These are phyloP conservation scores for Coprinellus micaceus DNA, from an alignment of 768 basidiomycete genomes.

Conservation along the genomic window DNA sequence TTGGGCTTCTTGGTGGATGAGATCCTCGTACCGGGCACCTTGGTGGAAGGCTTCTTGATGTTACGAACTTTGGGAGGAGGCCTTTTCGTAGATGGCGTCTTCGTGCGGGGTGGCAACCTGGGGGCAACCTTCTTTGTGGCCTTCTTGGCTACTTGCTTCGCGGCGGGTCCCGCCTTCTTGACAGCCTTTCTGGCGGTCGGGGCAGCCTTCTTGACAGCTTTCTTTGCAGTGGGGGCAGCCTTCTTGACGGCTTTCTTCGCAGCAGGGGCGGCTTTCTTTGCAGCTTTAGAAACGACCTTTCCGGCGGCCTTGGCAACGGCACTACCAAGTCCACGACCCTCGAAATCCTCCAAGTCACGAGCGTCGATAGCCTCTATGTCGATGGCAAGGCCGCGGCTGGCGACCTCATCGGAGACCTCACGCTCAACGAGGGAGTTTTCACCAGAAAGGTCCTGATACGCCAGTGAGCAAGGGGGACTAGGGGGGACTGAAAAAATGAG, in stretches of 20 bases:
- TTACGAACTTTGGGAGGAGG: neutral
- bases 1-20: neutral
- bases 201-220: neutral
- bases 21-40: neutral
- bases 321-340: neutral
- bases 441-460: neutral
- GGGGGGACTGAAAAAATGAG: too few relatives aligned
- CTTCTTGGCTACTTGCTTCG: too few relatives aligned
- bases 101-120: neutral
- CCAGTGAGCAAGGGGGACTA: neutral
- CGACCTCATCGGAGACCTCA: slow-evolving; percentile 1
- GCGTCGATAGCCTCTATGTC: neutral
- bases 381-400: neutral
- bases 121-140: neutral
- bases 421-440: slow-evolving; percentile 8
- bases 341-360: slow-evolving; percentile 1
- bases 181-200: neutral
- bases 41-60: neutral
- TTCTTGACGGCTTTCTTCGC: neutral
- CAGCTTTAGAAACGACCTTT: neutral
- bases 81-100: neutral
- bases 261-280: neutral
- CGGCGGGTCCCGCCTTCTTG: neutral
- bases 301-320: neutral
- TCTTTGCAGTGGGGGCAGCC: neutral